A percentile compares a stretch with the other conserved stretches of the same genome.
Evolutionary conservation across 192 early-diverging fungal species (phyloP).

Genomic region (Coemansia interrupta): DNA sequence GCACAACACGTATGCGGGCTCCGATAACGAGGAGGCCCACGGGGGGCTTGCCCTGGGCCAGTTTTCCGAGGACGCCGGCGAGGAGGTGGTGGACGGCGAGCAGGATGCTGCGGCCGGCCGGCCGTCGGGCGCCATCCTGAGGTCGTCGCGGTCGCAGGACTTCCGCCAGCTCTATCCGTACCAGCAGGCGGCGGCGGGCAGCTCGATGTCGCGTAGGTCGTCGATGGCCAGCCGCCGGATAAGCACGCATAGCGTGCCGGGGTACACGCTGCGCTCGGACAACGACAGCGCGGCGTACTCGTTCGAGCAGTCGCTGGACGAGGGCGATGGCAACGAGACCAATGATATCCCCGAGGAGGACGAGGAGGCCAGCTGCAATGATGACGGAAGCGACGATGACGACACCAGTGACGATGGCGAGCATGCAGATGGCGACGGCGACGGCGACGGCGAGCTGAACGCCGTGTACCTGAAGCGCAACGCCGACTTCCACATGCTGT

Average conservation of each 20-base stretch:
- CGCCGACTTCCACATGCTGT: constrained; percentile 54
- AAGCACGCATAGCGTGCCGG: constrained; percentile 46
- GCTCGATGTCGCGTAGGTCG: constrained; percentile 4
- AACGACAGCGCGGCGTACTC: constrained; percentile 4
- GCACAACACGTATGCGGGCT: not conserved
- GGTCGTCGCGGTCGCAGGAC: constrained; percentile 27
- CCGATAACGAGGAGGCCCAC: constrained; percentile 5
- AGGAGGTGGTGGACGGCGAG: constrained; percentile 29
- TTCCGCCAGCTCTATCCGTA: constrained; percentile 2
- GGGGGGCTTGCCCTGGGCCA: constrained; percentile 46
- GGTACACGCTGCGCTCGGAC: constrained; percentile 6
- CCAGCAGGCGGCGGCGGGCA: not conserved
- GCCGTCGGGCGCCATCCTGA: constrained; percentile 32
- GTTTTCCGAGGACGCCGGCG: constrained; percentile 30
- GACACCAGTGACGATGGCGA: constrained; percentile 17
- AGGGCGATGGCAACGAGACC: constrained; percentile 6
- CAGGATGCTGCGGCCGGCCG: not conserved
- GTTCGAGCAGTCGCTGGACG: not conserved
- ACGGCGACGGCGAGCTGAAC: constrained; percentile 37
- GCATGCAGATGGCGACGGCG: not conserved
- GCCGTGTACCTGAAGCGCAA: constrained; percentile 56
- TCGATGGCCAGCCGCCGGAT: constrained; percentile 18
- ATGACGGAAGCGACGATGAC: not conserved
- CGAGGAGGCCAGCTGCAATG: not conserved
- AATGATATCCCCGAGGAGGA: constrained; percentile 21